These are phyloP conservation scores for Synchytrium microbalum DNA, from an alignment of 371 early-diverging fungal genomes.

Conservation along the genomic window DNA sequence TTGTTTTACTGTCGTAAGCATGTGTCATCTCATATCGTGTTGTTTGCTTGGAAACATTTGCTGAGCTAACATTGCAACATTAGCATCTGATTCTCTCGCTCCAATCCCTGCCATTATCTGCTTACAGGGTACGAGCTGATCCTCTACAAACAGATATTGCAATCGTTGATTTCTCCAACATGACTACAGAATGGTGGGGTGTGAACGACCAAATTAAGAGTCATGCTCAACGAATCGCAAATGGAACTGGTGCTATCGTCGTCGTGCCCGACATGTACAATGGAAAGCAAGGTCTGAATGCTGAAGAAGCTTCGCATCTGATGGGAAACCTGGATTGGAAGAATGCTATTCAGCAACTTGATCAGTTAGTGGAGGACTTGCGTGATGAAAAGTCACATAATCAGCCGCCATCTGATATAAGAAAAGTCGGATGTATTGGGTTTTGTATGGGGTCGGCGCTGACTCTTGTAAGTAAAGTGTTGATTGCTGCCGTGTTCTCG, in stretches of 20 bases:
- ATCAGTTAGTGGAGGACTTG: constrained; percentile 23
- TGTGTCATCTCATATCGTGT: too few species aligned
- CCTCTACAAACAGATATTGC: not conserved
- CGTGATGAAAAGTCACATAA: too few species aligned
- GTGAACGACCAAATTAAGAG: constrained; percentile 39
- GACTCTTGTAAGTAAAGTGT: too few species aligned
- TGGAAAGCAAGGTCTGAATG: constrained; percentile 42
- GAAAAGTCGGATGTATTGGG: too few species aligned
- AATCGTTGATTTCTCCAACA: not conserved
- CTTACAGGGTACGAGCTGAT: not conserved
- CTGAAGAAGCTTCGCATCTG: constrained; percentile 49
- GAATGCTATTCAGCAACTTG: constrained; percentile 34
- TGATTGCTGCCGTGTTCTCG: too few species aligned
- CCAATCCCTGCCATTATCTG: too few species aligned
- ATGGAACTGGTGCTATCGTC: constrained; percentile 38
- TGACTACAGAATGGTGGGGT: constrained; percentile 29
- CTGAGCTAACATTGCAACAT: too few species aligned
- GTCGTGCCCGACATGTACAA: constrained; percentile 49
- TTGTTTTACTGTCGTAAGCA: too few species aligned
- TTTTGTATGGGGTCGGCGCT: too few species aligned
- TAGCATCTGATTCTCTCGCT: too few species aligned
- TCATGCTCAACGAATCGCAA: constrained; percentile 44
- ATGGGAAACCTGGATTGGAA: constrained; percentile 47
- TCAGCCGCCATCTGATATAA: too few species aligned
- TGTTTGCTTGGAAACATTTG: too few species aligned